phyloP scores from a whole-genome alignment of 208 protist genomes.

The Tetramitus jugosus region DNA sequence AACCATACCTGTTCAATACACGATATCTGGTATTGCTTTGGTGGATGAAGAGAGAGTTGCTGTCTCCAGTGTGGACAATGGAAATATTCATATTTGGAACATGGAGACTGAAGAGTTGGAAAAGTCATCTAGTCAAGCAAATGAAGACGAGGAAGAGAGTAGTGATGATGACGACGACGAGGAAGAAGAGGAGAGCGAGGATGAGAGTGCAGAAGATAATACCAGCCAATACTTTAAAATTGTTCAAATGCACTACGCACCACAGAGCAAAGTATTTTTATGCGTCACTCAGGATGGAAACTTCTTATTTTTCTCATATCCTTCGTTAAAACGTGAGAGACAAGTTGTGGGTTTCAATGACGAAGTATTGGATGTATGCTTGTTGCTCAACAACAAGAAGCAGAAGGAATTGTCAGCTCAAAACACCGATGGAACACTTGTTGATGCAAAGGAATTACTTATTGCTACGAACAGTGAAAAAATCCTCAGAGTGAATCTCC shows the following conservation, averaged over 20 bases:
- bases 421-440: not conserved
- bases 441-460: not conserved
- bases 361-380: not conserved
- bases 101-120: too few relatives aligned
- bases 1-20: too few relatives aligned
- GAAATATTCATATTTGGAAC: too few relatives aligned
- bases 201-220: not conserved
- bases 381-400: not conserved
- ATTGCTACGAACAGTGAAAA: constrained; percentile 12
- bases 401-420: not conserved
- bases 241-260: not conserved
- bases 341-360: constrained; percentile 19
- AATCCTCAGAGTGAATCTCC: not conserved
- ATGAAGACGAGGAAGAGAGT: too few relatives aligned
- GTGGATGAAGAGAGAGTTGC: too few relatives aligned
- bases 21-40: too few relatives aligned
- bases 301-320: not conserved
- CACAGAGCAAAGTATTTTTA: not conserved
- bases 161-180: too few relatives aligned
- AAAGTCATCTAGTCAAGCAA: too few relatives aligned
- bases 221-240: not conserved
- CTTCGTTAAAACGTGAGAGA: not conserved
- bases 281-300: not conserved
- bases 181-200: not conserved
- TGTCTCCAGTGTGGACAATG: too few relatives aligned